Evolutionary conservation across 805 yeast genomes (phyloP).

Genomic region (Yarrowia sp.): DNA sequence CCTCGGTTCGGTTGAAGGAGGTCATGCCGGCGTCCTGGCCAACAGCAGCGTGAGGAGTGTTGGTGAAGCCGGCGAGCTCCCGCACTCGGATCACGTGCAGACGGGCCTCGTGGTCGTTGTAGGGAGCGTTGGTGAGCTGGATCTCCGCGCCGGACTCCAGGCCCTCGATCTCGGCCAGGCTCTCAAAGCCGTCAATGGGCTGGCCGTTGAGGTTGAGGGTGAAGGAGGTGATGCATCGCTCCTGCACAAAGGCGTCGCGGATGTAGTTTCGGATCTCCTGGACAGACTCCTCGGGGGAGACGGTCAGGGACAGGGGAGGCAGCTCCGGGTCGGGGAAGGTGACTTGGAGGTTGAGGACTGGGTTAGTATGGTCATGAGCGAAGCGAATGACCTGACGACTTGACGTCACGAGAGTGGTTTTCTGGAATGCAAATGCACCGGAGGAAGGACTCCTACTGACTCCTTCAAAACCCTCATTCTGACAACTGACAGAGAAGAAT

Average conservation of each 20-base stretch:
- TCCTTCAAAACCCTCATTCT: too few species aligned
- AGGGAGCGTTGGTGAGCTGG: slow-evolving; percentile 52
- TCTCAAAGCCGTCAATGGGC: slow-evolving; percentile 40
- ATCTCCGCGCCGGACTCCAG: slow-evolving; percentile 44
- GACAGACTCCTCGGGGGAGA: slow-evolving; percentile 47
- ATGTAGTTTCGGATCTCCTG: slow-evolving; percentile 59
- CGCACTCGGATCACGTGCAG: slow-evolving; percentile 64
- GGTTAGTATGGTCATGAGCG: slow-evolving; percentile 1
- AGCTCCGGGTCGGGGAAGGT: slow-evolving; percentile 23
- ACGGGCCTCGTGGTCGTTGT: slow-evolving; percentile 58
- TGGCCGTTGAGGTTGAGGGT: slow-evolving; percentile 44
- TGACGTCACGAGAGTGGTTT: too few species aligned
- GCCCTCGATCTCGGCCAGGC: slow-evolving; percentile 37
- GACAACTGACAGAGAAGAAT: too few species aligned
- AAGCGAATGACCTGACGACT: too few species aligned
- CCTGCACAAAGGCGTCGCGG: slow-evolving; percentile 54
- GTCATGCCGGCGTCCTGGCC: slow-evolving; percentile 50
- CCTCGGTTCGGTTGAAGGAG: slow-evolving; percentile 40
- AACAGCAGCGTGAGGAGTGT: slow-evolving; percentile 43
- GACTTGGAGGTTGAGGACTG: slow-evolving; percentile 23
- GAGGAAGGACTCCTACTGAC: too few species aligned
- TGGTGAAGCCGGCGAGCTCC: slow-evolving; percentile 53
- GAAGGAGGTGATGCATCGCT: slow-evolving; percentile 59
- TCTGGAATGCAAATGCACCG: too few species aligned
- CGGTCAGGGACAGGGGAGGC: slow-evolving; percentile 29